phyloP scores from a whole-genome alignment of 2,329 filamentous ascomycete species.

The Colletotrichum tropicale region DNA sequence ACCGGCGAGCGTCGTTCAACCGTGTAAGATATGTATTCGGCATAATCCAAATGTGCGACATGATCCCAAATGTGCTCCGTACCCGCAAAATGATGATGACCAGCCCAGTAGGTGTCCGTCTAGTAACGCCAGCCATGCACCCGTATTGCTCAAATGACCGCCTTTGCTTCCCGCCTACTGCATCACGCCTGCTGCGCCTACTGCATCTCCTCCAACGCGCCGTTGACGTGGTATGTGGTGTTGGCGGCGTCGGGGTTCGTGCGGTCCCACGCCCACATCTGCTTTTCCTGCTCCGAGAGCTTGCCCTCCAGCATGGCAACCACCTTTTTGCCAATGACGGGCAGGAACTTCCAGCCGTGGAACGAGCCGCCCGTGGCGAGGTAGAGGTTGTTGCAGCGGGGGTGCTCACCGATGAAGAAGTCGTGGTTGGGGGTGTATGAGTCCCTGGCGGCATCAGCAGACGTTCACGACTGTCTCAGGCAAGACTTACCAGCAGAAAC shows the following conservation, averaged over 20 bases:
- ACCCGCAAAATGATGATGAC: neutral
- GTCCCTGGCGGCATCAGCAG: constrained; percentile 48
- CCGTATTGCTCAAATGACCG: too few species aligned
- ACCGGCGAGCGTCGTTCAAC: neutral
- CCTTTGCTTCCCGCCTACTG: neutral
- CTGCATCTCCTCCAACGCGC: constrained; percentile 40
- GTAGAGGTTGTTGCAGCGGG: constrained; percentile 56
- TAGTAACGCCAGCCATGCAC: neutral
- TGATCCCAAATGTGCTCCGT: neutral
- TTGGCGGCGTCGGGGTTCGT: constrained; percentile 45
- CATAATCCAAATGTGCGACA: neutral
- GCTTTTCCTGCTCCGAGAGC: constrained; percentile 38
- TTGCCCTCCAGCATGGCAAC: constrained; percentile 50
- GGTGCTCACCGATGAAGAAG: constrained; percentile 61
- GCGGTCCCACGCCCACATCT: constrained; percentile 52
- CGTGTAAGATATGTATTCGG: neutral
- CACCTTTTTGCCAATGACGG: constrained; percentile 65
- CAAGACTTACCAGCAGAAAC: constrained; percentile 50
- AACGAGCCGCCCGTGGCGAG: constrained; percentile 68
- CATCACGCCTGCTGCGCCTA: neutral
- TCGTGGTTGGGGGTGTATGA: constrained; percentile 66
- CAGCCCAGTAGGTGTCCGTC: neutral
- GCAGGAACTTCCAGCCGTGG: constrained; percentile 70
- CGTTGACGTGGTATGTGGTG: constrained; percentile 44
- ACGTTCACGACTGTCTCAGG: neutral